These are phyloP conservation scores for Taxillus chinensis DNA, from an alignment of 164 flowering plant species.

Conservation along the genomic window DNA sequence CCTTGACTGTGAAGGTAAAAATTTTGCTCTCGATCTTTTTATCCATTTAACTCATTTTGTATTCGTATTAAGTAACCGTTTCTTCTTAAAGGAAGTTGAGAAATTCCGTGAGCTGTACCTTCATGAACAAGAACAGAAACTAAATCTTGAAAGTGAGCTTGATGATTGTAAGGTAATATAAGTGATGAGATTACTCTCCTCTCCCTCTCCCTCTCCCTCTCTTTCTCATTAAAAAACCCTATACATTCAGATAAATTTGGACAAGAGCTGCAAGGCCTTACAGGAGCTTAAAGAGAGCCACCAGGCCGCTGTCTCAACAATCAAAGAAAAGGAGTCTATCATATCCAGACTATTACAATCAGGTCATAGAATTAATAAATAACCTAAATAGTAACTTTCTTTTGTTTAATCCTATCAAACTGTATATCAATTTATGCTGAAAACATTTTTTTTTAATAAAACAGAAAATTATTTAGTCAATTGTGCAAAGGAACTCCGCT, in stretches of 20 bases:
- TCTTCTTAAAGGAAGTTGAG: constrained; percentile 41
- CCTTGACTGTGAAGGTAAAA: constrained; percentile 45
- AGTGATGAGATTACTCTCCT: background rate
- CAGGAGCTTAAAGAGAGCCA: constrained; percentile 60
- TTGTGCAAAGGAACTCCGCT: constrained; percentile 54
- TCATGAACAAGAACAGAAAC: constrained; percentile 52
- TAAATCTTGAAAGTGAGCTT: constrained; percentile 51
- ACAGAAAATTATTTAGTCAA: constrained; percentile 60
- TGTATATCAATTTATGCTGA: background rate
- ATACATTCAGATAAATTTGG: constrained; percentile 41
- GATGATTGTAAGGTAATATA: constrained; percentile 59
- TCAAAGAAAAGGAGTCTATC: constrained; percentile 59
- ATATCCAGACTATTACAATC: constrained; percentile 55
- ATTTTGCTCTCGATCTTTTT: background rate
- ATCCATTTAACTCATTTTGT: background rate
- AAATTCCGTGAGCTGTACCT: constrained; percentile 48
- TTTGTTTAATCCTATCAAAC: no score
- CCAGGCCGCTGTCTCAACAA: constrained; percentile 19
- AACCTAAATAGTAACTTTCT: no score
- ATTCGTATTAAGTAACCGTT: background rate
- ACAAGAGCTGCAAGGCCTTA: constrained; percentile 36
- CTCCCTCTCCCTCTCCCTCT: background rate
- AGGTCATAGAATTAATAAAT: constrained; percentile 25
- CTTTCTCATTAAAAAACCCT: constrained; percentile 1
- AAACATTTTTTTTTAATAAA: background rate